Base-by-base conservation (phyloP, 2,329 filamentous ascomycete species). In the Metarhizium humberi region DNA sequence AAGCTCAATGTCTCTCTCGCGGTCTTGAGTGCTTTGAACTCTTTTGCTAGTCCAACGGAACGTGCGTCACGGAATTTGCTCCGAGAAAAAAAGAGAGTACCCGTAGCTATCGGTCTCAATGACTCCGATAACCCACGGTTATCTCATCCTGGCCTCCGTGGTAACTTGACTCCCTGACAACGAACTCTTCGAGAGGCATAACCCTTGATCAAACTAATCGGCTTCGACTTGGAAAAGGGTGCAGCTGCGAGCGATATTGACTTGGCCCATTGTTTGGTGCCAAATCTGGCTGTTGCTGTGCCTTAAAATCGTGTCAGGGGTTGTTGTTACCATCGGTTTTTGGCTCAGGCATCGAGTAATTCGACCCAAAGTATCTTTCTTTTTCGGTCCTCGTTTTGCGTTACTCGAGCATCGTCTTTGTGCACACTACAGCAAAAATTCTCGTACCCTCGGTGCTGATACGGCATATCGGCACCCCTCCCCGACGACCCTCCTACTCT, bases 101-200 rank as follows among this genome's bases (percentile, higher is more conserved):
- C 47, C 52, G 29, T 20, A 48, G 52, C 43, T 45, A 42, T 45
- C 52, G 52, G 51, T 45, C 55, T 61, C 72, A 76, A 81, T 82
- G 78, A 80, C 77, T 73, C 73, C 71, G 74, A 79, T 78, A 78
- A 78, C 74, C 71, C 71, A 74, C 69, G 73, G 78, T 78, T 79
- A 80, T 80, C 77, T 81, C 64, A 73, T 78, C 67, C 72, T 79
- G 62, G 72, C 70, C 67, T 75, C 77, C 59, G 74, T 80, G 67
- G 70, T 79, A 69, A 79, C 77, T 68, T 79, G 63, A 79, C 52
- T 56, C 11, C 38, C 38, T 40, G 38, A 40, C 38, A 52, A 48
- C 36, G 45, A 46, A 51, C 51, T 42, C 34, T 30, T n/a, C 40
- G 55, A 32, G 25, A 48, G 45, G 8, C 25, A 50, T 45, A 18